Percentiles rank a stretch among this genome's conserved stretches.
Evolutionary conservation across 257 asterid species (phyloP).

Genomic region (Solanum gracilifrons): DNA sequence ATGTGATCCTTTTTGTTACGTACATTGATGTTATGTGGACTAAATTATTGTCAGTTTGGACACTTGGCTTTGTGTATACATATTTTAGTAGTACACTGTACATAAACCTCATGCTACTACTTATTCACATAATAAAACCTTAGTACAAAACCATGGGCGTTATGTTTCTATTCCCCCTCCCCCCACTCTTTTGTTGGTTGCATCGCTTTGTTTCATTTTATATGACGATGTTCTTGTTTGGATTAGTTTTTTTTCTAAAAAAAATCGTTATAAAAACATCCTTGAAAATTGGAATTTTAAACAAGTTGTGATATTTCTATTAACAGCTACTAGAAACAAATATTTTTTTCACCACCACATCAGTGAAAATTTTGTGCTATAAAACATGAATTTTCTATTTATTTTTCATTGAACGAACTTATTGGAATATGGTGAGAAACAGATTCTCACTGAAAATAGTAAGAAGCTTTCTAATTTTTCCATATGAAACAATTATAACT

Average conservation of each 20-base stretch:
- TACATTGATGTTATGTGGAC: conserved; percentile 2
- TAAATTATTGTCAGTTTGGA: conserved; percentile 3
- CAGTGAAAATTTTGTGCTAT: not conserved
- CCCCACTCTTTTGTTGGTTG: not conserved
- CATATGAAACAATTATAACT: not conserved
- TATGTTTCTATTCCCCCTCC: not conserved
- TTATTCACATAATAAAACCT: not conserved
- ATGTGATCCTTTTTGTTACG: conserved; percentile 1
- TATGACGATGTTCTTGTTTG: not conserved
- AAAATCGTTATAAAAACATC: not conserved
- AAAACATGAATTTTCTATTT: too few species aligned
- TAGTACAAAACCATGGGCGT: conserved; percentile 1
- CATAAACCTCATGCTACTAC: not conserved
- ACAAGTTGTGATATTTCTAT: not conserved
- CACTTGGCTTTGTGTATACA: not conserved
- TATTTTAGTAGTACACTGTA: not conserved
- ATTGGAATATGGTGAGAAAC: too few species aligned
- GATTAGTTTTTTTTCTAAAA: rapidly evolving
- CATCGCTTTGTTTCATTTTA: not conserved
- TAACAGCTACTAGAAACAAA: too few species aligned
- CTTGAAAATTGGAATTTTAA: not conserved
- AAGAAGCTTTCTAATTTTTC: too few species aligned
- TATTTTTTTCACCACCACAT: too few species aligned
- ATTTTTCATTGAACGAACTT: too few species aligned
- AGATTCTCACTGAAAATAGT: not conserved